Evolutionary conservation across 495 filamentous ascomycete genomes (phyloP).

Genomic region (Aspergillus mulundensis): DNA sequence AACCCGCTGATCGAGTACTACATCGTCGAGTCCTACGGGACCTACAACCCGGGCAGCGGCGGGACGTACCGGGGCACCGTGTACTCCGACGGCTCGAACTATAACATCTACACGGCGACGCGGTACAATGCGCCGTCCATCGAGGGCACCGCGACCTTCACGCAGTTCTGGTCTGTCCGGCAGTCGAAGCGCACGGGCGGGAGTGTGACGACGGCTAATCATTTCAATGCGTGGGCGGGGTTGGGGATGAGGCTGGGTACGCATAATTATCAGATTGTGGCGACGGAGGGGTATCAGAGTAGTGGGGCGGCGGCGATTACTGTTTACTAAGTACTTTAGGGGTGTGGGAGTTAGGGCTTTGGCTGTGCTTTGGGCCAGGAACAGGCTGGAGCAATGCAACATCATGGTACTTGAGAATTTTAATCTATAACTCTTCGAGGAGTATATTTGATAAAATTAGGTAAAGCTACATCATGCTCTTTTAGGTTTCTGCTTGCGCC

Average conservation of each 20-base stretch:
- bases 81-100: slow-evolving; percentile 55
- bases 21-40: slow-evolving; percentile 56
- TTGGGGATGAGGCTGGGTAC: slow-evolving; percentile 47
- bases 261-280: slow-evolving; percentile 60
- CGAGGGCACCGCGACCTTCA: slow-evolving; percentile 55
- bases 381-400: too few species aligned
- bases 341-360: too few species aligned
- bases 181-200: slow-evolving; percentile 50
- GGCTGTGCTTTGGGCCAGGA: too few species aligned
- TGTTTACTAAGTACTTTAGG: too few species aligned
- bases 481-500: too few species aligned
- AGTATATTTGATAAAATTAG: too few species aligned
- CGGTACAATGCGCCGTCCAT: slow-evolving; percentile 60
- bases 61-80: slow-evolving; percentile 51
- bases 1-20: slow-evolving; percentile 63
- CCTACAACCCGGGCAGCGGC: slow-evolving; percentile 47
- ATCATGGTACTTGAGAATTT: too few species aligned
- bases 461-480: too few species aligned
- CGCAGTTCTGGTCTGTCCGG: slow-evolving; percentile 60
- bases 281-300: slow-evolving; percentile 56
- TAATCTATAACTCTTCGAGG: too few species aligned
- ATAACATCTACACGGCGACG: slow-evolving; percentile 58
- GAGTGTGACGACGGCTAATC: slow-evolving; percentile 49
- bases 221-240: slow-evolving; percentile 60
- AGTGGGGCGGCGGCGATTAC: slow-evolving; percentile 50